phyloP scores from a whole-genome alignment of 202 grass and related monocot genomes.

The Zizania palustris region DNA sequence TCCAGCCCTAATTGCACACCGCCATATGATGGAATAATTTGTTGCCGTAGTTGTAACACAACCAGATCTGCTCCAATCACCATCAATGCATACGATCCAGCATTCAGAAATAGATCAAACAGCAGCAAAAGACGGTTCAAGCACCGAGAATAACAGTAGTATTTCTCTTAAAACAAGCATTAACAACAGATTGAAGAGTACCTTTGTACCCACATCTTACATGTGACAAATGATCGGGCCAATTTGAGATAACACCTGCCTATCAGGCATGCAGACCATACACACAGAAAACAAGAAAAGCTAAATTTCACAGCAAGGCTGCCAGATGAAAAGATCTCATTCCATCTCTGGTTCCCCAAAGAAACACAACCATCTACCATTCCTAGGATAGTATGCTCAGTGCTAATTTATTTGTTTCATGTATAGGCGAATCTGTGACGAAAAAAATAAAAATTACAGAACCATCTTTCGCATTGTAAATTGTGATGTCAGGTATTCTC shows the following conservation, averaged over 20 bases:
- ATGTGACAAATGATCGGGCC: no score
- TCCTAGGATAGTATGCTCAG: background rate
- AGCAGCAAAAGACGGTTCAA: no score
- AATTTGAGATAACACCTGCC: no score
- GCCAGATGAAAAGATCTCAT: background rate
- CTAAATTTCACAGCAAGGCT: no score
- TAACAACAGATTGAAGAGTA: no score
- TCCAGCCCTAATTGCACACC: no score
- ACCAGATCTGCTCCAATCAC: background rate
- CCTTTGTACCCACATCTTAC: no score
- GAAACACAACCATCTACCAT: background rate
- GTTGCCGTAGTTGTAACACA: background rate
- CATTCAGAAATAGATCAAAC: background rate
- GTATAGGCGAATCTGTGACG: background rate
- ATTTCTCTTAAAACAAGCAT: no score
- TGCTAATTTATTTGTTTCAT: background rate
- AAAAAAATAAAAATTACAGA: background rate
- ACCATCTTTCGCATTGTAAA: background rate
- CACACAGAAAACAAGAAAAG: no score
- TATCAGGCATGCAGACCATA: no score
- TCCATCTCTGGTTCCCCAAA: background rate
- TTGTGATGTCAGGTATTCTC: conserved; percentile 33
- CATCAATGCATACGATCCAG: background rate
- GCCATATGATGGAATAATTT: background rate
- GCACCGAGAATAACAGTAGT: no score